Evolutionary conservation across 169 alveolate species (phyloP).

Genomic region (Eimeria falciformis): DNA sequence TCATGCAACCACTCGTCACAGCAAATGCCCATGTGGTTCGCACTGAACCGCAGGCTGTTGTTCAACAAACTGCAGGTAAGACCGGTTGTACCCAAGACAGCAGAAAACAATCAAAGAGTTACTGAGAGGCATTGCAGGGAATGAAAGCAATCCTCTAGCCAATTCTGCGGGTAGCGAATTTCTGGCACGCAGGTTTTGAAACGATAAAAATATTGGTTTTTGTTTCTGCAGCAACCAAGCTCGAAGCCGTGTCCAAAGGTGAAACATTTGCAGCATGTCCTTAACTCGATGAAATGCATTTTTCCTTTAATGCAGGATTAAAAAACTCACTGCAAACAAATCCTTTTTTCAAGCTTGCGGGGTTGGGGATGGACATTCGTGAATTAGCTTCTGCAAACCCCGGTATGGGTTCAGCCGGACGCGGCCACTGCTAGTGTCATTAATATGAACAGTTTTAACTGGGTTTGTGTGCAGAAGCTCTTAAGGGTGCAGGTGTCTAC

Average conservation of each 20-base stretch:
- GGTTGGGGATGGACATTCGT: constrained; percentile 63
- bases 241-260: constrained; percentile 44
- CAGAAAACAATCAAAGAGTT: background rate
- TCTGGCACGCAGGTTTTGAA: background rate
- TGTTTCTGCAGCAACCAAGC: constrained; percentile 23
- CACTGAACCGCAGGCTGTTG: background rate
- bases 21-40: background rate
- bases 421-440: background rate
- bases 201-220: background rate
- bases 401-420: background rate
- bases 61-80: constrained; percentile 19
- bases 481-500: constrained; percentile 71
- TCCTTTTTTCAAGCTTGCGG: constrained; percentile 73
- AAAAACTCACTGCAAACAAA: constrained; percentile 49
- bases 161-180: constrained; percentile 19
- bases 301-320: background rate
- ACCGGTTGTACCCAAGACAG: background rate
- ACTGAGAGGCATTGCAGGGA: background rate
- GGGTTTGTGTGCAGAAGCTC: constrained; percentile 23
- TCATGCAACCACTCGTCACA: background rate
- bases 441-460: background rate
- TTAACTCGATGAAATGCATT: background rate
- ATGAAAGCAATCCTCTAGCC: constrained; percentile 51
- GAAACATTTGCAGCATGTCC: too few species aligned
- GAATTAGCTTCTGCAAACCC: constrained; percentile 69